Evolutionary conservation across 2,329 filamentous ascomycete genomes (phyloP).

Genomic region (Alternaria conjuncta): DNA sequence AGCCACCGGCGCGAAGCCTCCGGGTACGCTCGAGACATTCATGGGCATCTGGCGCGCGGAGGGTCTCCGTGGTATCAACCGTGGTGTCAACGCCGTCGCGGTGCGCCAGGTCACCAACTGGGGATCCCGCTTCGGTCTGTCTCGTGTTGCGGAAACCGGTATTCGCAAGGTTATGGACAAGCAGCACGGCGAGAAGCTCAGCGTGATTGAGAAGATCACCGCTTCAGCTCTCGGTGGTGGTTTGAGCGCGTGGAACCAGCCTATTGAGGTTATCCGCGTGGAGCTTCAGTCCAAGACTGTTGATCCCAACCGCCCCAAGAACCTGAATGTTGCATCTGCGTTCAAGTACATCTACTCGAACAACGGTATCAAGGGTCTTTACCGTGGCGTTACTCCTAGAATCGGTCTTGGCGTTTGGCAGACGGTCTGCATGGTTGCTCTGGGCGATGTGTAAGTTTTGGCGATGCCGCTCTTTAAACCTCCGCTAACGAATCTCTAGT

Average conservation of each 20-base stretch:
- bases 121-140: constrained; percentile 94
- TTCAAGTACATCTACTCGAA: constrained; percentile 84
- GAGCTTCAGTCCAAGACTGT: constrained; percentile 99
- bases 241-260: constrained; percentile 97
- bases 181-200: constrained; percentile 78
- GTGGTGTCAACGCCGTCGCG: constrained; percentile 96
- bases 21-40: constrained; percentile 92
- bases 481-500: constrained; percentile 50
- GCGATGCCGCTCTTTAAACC: neutral
- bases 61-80: constrained; percentile 95
- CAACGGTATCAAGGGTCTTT: constrained; percentile 90
- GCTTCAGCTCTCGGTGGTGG: constrained; percentile 90
- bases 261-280: constrained; percentile 98
- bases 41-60: constrained; percentile 96
- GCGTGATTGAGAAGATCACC: constrained; percentile 83
- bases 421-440: constrained; percentile 99
- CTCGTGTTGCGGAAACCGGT: constrained; percentile 85
- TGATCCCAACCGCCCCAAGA: constrained; percentile 97
- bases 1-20: constrained; percentile 79
- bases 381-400: constrained; percentile 92
- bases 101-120: constrained; percentile 99
- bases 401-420: constrained; percentile 98
- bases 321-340: constrained; percentile 91
- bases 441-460: constrained; percentile 88
- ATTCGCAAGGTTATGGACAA: constrained; percentile 83